Evolutionary conservation across 805 yeast genomes (phyloP).

Genomic region (Hanseniaspora thailandica): DNA sequence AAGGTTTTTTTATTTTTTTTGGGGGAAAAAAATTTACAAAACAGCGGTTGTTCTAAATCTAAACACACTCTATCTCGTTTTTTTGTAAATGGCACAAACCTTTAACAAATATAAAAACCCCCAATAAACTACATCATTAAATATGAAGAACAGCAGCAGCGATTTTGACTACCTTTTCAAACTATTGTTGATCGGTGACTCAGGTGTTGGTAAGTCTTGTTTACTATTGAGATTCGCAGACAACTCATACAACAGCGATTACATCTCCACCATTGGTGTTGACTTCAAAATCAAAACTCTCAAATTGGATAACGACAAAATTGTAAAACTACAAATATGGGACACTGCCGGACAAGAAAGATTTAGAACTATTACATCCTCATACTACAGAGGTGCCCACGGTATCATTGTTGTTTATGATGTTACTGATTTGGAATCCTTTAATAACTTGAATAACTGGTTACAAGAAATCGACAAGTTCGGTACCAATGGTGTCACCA

Average conservation of each 20-base stretch:
- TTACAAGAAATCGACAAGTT: conserved; percentile 95
- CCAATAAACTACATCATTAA: neutral
- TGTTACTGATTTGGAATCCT: conserved; percentile 93
- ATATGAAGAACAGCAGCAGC: conserved; percentile 47
- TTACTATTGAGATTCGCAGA: conserved; percentile 89
- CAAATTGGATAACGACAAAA: conserved; percentile 82
- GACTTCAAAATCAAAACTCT: conserved; percentile 84
- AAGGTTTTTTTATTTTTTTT: no score
- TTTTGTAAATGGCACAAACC: no score
- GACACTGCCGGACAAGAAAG: conserved; percentile 99
- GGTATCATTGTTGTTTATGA: conserved; percentile 97
- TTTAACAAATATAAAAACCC: neutral
- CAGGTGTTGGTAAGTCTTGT: conserved; percentile 98
- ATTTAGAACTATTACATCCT: conserved; percentile 92
- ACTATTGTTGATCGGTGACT: conserved; percentile 89
- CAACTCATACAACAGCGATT: conserved; percentile 92
- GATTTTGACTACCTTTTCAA: conserved; percentile 97
- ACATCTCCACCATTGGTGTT: conserved; percentile 94
- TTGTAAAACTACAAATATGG: conserved; percentile 96
- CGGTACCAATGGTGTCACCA: conserved; percentile 95
- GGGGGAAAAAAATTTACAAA: no score
- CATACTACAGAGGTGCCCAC: conserved; percentile 96
- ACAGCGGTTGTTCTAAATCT: no score
- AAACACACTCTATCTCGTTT: no score
- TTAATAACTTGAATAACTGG: conserved; percentile 96